Conservation (phyloP, 208 protist genomes). For the Leishmania major region DNA sequence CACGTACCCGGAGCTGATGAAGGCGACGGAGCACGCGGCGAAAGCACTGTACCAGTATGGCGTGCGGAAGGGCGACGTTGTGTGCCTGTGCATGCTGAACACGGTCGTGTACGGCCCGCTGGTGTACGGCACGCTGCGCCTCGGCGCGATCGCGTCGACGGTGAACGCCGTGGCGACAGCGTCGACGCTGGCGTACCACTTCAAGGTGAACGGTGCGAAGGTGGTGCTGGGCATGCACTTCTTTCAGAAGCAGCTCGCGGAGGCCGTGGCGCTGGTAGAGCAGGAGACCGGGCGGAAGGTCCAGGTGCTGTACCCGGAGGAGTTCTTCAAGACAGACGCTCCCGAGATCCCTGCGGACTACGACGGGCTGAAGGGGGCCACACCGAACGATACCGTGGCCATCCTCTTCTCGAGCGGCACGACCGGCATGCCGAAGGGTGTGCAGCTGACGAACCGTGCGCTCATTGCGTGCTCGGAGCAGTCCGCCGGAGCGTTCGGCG, state of each 20-base stretch:
- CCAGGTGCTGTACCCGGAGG: conserved; percentile 36
- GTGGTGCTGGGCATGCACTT: conserved; percentile 37
- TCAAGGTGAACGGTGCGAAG: conserved; percentile 38
- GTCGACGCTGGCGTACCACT: conserved; percentile 38
- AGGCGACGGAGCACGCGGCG: conserved; percentile 31
- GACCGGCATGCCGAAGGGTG: conserved; percentile 54
- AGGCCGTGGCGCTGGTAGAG: conserved; percentile 36
- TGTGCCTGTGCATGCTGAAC: conserved; percentile 41
- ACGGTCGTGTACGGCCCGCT: conserved; percentile 35
- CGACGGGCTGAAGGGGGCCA: conserved; percentile 20
- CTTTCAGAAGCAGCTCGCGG: conserved; percentile 36
- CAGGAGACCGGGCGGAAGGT: conserved; percentile 33
- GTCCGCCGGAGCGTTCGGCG: background rate
- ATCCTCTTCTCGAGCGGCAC: conserved; percentile 55
- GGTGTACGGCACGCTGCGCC: conserved; percentile 41
- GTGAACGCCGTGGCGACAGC: conserved; percentile 35
- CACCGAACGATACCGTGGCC: conserved; percentile 38
- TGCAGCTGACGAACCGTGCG: conserved; percentile 49
- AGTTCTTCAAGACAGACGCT: conserved; percentile 29
- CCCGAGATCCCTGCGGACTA: conserved; percentile 37
- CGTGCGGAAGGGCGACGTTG: conserved; percentile 47
- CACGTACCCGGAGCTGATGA: conserved; percentile 34
- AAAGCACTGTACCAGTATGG: conserved; percentile 41
- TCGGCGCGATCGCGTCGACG: conserved; percentile 39
- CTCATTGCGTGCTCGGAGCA: conserved; percentile 42